Evolutionary conservation across 2,329 filamentous ascomycete genomes (phyloP).

Genomic region (Fusarium newnesense): DNA sequence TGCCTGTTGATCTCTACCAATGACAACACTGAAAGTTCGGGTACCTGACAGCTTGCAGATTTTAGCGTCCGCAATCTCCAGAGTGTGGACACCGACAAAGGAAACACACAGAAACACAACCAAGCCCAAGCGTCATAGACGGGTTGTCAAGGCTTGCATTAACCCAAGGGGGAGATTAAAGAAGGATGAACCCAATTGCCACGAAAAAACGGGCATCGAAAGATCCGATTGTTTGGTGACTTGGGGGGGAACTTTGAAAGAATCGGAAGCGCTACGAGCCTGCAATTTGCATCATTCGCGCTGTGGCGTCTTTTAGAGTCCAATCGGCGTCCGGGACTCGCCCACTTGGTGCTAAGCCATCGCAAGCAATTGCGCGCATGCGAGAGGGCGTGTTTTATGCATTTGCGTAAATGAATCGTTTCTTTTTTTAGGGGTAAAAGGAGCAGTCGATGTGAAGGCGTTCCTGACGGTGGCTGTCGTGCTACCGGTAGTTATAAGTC

Average conservation of each 20-base stretch:
- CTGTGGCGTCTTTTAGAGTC: constrained; percentile 29
- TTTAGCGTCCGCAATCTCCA: constrained; percentile 11
- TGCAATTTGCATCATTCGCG: constrained; percentile 21
- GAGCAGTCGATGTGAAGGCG: not conserved
- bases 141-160: constrained; percentile 1
- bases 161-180: constrained; percentile 31
- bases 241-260: not conserved
- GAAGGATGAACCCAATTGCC: constrained; percentile 26
- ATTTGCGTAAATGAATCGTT: constrained; percentile 6
- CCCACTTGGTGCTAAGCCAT: constrained; percentile 18
- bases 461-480: constrained; percentile 1
- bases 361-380: not conserved
- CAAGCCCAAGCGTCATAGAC: constrained; percentile 27
- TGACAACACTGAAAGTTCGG: constrained; percentile 3
- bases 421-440: not conserved
- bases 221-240: not conserved
- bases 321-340: not conserved
- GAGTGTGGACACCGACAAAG: not conserved
- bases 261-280: not conserved
- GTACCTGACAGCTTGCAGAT: constrained; percentile 34
- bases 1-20: not conserved
- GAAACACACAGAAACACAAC: constrained; percentile 1
- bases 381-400: constrained; percentile 7
- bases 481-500: not conserved
- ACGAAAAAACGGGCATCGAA: constrained; percentile 29